Conservation (phyloP, 306 rosid genomes). For the Casuarina equisetifolia region DNA sequence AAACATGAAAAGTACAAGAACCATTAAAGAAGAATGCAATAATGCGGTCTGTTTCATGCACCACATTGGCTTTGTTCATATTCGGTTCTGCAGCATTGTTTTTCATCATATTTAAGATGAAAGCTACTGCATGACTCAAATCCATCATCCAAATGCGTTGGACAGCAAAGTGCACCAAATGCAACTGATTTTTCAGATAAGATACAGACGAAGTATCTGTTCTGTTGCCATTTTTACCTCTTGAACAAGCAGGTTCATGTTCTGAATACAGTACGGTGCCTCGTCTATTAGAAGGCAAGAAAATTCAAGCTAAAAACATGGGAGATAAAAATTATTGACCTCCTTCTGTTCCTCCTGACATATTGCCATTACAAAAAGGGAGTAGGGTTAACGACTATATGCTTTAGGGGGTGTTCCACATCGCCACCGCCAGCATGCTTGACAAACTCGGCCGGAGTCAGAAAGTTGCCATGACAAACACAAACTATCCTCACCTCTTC, state of each 20-base stretch:
- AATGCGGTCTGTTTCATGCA: no score
- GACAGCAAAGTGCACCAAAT: background rate
- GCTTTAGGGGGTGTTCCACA: conserved; percentile 59
- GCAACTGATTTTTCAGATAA: background rate
- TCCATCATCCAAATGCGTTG: background rate
- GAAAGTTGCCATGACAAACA: conserved; percentile 73
- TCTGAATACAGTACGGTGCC: conserved; percentile 7
- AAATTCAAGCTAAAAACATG: background rate
- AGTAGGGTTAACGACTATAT: conserved; percentile 61
- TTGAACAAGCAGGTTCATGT: conserved; percentile 18
- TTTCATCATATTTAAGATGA: no score
- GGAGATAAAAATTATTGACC: background rate
- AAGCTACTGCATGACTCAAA: no score
- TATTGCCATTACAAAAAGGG: conserved; percentile 18
- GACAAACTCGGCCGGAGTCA: conserved; percentile 74
- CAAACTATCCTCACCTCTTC: conserved; percentile 79
- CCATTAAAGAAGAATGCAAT: no score
- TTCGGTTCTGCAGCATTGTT: no score
- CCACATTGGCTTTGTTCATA: no score
- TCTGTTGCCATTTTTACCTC: background rate
- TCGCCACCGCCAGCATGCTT: conserved; percentile 78
- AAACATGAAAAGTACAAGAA: no score
- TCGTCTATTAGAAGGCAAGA: conserved; percentile 5
- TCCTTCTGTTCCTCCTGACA: conserved; percentile 6
- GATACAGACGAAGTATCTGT: background rate